Percentiles rank a stretch among this genome's conserved stretches.
phyloP scores from a whole-genome alignment of 257 asterid species.

The Nicotiana paniculata region DNA sequence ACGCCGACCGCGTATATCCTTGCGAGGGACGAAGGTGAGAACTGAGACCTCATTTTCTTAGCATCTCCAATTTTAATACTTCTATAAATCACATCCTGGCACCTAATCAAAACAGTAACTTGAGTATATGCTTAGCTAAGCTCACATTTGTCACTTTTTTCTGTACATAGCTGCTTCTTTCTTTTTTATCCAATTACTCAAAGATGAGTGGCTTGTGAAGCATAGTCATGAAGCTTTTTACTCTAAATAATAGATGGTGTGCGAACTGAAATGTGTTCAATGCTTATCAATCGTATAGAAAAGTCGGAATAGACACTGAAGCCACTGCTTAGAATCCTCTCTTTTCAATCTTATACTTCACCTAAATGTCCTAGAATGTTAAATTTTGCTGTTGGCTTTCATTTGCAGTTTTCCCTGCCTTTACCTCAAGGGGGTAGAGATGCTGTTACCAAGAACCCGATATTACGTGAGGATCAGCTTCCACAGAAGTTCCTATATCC shows the following conservation, averaged over 20 bases:
- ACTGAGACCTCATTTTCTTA: neutral
- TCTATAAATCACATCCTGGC: neutral
- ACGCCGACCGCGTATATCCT: slow-evolving; percentile 70
- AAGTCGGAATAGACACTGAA: neutral
- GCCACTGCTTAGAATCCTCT: neutral
- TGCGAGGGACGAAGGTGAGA: slow-evolving; percentile 92
- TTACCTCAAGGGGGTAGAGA: slow-evolving; percentile 91
- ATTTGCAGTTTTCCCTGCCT: slow-evolving; percentile 82
- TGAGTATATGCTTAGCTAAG: neutral
- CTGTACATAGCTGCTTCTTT: neutral
- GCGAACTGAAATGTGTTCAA: neutral
- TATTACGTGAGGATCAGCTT: slow-evolving; percentile 94
- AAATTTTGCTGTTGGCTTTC: neutral
- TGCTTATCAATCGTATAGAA: neutral
- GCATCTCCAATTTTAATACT: neutral
- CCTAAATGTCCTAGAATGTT: neutral
- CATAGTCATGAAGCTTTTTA: neutral
- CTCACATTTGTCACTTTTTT: neutral
- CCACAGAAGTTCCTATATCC: slow-evolving; percentile 82
- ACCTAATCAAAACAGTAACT: neutral
- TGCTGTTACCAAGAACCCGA: slow-evolving; percentile 76
- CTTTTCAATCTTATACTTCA: neutral
- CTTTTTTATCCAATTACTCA: neutral
- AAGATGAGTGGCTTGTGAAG: neutral
- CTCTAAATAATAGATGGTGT: neutral